phyloP scores from a whole-genome alignment of 2,329 filamentous ascomycete species.

The Fusarium sp. region DNA sequence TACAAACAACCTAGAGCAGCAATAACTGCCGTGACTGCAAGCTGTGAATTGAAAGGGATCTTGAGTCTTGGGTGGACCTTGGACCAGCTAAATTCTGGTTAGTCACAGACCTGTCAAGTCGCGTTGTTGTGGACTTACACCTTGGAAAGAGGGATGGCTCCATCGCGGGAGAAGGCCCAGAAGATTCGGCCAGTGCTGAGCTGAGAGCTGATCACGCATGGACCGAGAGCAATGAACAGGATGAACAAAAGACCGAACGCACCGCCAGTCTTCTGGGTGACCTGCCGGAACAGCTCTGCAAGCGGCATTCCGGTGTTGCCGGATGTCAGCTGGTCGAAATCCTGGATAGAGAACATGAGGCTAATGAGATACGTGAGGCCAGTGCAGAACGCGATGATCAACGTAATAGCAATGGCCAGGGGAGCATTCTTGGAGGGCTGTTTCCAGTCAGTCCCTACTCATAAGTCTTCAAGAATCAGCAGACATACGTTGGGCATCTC shows the following conservation, averaged over 20 bases:
- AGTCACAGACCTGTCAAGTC: rapidly evolving
- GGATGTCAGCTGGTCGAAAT: background rate
- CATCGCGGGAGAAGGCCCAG: slow-evolving; percentile 12
- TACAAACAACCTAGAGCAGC: slow-evolving; percentile 1
- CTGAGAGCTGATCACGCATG: background rate
- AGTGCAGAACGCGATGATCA: background rate
- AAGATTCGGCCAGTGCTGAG: slow-evolving; percentile 7
- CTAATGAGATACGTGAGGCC: background rate
- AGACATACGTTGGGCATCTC: slow-evolving; percentile 15
- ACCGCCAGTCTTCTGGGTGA: background rate
- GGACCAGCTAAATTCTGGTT: background rate
- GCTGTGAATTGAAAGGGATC: background rate
- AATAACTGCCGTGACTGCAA: background rate
- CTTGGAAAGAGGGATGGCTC: background rate
- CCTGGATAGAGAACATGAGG: slow-evolving; percentile 7
- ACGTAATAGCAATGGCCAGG: background rate
- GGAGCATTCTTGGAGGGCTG: slow-evolving; percentile 4
- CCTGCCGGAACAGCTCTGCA: slow-evolving; percentile 4
- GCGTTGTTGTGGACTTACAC: rapidly evolving
- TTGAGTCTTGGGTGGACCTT: background rate
- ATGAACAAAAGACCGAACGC: background rate
- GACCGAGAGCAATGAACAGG: background rate
- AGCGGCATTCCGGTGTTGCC: background rate
- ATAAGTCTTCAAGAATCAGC: rapidly evolving
- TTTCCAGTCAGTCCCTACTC: rapidly evolving